Evolutionary conservation across 768 basidiomycete species (phyloP).

Genomic region (Russula foetens): DNA sequence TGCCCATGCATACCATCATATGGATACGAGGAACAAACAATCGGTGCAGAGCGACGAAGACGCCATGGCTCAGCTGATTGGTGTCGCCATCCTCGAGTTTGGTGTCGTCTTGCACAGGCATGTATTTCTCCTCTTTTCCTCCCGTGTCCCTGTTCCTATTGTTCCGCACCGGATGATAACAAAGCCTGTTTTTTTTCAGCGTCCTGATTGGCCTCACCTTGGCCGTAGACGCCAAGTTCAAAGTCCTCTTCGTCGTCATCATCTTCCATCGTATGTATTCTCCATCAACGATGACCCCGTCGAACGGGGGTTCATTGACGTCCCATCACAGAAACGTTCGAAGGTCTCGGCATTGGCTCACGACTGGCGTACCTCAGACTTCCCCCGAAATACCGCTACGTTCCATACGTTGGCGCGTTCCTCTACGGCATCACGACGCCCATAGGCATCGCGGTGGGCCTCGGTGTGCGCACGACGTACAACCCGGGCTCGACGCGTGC

Average conservation of each 20-base stretch:
- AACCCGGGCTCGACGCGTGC: conserved; percentile 73
- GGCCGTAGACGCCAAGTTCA: conserved; percentile 80
- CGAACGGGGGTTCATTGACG: not conserved
- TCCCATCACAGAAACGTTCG: conserved; percentile 68
- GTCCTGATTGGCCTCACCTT: conserved; percentile 84
- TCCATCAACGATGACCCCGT: not conserved
- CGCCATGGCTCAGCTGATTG: conserved; percentile 64
- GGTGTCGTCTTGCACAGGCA: conserved; percentile 84
- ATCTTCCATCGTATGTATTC: conserved; percentile 78
- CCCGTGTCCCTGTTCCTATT: not conserved
- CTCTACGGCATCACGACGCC: conserved; percentile 78
- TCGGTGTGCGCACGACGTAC: conserved; percentile 69
- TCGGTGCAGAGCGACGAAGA: conserved; percentile 28
- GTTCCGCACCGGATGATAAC: not conserved
- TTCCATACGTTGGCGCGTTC: conserved; percentile 52
- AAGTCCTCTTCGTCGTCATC: conserved; percentile 79
- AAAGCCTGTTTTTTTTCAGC: conserved; percentile 30
- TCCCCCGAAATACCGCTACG: conserved; percentile 42
- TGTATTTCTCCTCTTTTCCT: not conserved
- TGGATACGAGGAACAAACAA: conserved; percentile 13
- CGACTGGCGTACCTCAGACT: conserved; percentile 74
- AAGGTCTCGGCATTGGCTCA: conserved; percentile 88
- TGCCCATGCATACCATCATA: conserved; percentile 26
- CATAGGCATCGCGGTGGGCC: conserved; percentile 78
- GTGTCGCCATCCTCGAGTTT: conserved; percentile 89